These are phyloP conservation scores for Aspergillus hancockii DNA, from an alignment of 495 filamentous ascomycete genomes.

Conservation along the genomic window DNA sequence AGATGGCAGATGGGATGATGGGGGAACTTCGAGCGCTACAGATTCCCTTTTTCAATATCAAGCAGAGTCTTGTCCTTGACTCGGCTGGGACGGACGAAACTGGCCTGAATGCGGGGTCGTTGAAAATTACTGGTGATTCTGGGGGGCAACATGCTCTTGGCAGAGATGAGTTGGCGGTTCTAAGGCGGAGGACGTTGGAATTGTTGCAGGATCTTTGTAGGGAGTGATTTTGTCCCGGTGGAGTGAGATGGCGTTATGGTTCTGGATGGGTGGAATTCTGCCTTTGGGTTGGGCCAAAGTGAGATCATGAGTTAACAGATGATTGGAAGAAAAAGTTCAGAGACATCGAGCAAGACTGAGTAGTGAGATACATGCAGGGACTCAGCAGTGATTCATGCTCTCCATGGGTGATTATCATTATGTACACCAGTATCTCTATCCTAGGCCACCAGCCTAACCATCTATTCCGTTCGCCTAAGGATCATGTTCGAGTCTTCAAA, in stretches of 20 bases:
- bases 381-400: neutral
- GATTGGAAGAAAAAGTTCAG: no score
- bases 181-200: conserved; percentile 62
- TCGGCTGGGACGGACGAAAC: neutral
- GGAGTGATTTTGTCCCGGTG: conserved; percentile 30
- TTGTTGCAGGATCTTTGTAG: conserved; percentile 63
- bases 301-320: neutral
- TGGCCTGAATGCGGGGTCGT: neutral
- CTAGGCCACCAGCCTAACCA: conserved; percentile 7
- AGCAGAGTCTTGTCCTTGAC: conserved; percentile 38
- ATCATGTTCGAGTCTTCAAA: conserved; percentile 15
- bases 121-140: neutral
- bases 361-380: no score
- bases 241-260: no score
- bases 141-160: conserved; percentile 30
- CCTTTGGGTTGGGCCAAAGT: no score
- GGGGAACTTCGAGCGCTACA: conserved; percentile 56
- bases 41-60: conserved; percentile 67
- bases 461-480: conserved; percentile 22
- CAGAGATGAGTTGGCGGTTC: conserved; percentile 47
- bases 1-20: conserved; percentile 60
- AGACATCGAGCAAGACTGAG: no score
- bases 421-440: conserved; percentile 25
- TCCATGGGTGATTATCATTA: conserved; percentile 21
- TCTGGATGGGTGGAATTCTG: no score